A percentile compares a stretch with the other conserved stretches of the same genome.
Evolutionary conservation across 106 monocot genomes (phyloP).

Genomic region (Apostasia shenzhenica): DNA sequence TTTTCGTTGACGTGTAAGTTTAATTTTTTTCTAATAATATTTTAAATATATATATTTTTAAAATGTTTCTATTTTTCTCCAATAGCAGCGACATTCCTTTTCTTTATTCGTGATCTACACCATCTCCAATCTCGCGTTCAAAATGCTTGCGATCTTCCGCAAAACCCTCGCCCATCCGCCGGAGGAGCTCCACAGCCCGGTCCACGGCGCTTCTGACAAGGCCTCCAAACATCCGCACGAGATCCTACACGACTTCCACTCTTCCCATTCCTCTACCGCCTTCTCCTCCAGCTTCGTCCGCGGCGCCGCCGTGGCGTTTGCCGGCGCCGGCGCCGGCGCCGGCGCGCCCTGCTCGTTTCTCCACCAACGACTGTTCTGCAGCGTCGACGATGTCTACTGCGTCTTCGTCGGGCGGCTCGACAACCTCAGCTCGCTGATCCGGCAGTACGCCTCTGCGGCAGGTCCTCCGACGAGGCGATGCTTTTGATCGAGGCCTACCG

Average conservation of each 20-base stretch:
- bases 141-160: slow-evolving; percentile 79
- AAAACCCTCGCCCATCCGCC: slow-evolving; percentile 69
- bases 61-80: no score
- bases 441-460: slow-evolving; percentile 66
- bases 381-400: slow-evolving; percentile 77
- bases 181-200: slow-evolving; percentile 76
- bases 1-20: no score
- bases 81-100: no score
- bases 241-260: slow-evolving; percentile 54
- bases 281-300: slow-evolving; percentile 56
- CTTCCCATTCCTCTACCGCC: slow-evolving; percentile 27
- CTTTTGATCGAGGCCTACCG: slow-evolving; percentile 94
- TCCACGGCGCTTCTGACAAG: not conserved
- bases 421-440: slow-evolving; percentile 77
- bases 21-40: no score
- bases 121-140: no score
- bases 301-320: slow-evolving; percentile 60
- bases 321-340: slow-evolving; percentile 15
- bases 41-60: no score
- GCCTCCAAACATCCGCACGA: slow-evolving; percentile 57
- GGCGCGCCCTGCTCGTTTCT: slow-evolving; percentile 5
- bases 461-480: slow-evolving; percentile 61
- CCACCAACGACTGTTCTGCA: slow-evolving; percentile 47
- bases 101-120: no score
- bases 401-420: slow-evolving; percentile 60